A percentile compares a stretch with the other conserved stretches of the same genome.
Evolutionary conservation across 768 basidiomycete species (phyloP).

Genomic region (Pleurotus tuoliensis): DNA sequence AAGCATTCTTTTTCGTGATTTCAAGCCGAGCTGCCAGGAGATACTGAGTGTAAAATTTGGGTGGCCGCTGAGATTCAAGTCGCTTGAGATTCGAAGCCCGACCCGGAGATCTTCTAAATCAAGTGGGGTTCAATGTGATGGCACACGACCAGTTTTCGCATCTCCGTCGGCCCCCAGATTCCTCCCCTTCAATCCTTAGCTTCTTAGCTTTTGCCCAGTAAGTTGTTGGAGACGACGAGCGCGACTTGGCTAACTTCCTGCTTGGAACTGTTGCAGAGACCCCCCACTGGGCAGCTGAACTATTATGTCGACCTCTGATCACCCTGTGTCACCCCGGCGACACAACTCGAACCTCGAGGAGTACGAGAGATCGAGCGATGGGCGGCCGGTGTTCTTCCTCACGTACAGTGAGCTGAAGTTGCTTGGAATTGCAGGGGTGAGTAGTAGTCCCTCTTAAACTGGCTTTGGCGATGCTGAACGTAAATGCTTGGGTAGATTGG

Average conservation of each 20-base stretch:
- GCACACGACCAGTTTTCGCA: neutral
- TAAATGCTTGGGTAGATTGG: conserved; percentile 40
- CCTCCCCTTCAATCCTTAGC: neutral
- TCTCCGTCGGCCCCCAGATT: neutral
- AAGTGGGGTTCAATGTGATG: neutral
- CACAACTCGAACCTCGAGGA: conserved; percentile 14
- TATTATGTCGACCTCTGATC: neutral
- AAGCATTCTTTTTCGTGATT: no score
- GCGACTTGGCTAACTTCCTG: neutral
- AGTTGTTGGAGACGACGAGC: neutral
- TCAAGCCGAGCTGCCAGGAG: no score
- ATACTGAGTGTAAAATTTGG: no score
- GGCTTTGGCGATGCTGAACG: neutral
- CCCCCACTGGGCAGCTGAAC: neutral
- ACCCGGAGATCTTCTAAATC: neutral
- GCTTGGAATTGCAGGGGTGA: conserved; percentile 57
- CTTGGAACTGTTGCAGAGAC: neutral
- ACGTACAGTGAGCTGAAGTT: conserved; percentile 52
- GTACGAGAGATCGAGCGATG: conserved; percentile 19
- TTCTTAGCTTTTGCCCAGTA: conserved; percentile 1
- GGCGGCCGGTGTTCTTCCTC: conserved; percentile 24
- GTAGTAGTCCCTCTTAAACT: conserved; percentile 11
- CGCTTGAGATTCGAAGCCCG: no score
- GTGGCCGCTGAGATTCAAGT: no score
- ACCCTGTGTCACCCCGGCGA: neutral